Conservation (phyloP, 2,329 filamentous ascomycete species). For the Paramyrothecium sp. region DNA sequence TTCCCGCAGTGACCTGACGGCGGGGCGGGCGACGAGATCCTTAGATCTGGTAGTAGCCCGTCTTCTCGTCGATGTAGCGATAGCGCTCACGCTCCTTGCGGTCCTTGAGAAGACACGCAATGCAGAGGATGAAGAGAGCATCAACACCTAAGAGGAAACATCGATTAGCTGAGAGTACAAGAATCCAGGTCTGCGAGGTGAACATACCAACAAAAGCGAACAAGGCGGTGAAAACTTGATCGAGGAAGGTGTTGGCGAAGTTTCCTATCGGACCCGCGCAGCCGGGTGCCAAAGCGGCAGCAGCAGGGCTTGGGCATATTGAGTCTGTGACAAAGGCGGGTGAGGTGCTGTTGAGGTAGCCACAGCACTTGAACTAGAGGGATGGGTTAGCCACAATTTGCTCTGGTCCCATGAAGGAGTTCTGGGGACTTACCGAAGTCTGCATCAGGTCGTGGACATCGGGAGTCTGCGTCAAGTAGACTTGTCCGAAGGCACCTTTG, state of each 20-base stretch:
- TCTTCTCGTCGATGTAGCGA: conserved; percentile 80
- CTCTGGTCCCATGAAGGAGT: not conserved
- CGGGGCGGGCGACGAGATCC: not conserved
- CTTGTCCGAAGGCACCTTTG: conserved; percentile 56
- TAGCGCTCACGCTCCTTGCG: conserved; percentile 78
- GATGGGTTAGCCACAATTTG: not conserved
- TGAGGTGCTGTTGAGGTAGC: conserved; percentile 70
- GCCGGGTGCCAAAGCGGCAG: conserved; percentile 67
- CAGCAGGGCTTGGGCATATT: conserved; percentile 64
- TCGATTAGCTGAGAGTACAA: not conserved
- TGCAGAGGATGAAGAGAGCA: conserved; percentile 65
- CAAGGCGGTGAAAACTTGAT: conserved; percentile 74
- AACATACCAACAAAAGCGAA: conserved; percentile 72
- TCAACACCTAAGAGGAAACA: conserved; percentile 50
- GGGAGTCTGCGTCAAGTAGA: conserved; percentile 59
- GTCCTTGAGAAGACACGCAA: conserved; percentile 76
- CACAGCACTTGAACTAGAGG: conserved; percentile 73
- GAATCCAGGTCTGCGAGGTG: not conserved
- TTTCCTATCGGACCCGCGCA: conserved; percentile 67
- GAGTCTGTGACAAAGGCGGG: conserved; percentile 70
- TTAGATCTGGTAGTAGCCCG: conserved; percentile 49
- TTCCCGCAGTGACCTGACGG: not conserved
- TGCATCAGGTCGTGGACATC: conserved; percentile 68
- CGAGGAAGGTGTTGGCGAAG: conserved; percentile 70
- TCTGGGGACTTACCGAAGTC: conserved; percentile 51